Evolutionary conservation across 2,329 filamentous ascomycete species (phyloP), one percentile per base, ranked within the genome.

Genomic region (Drechslerella coelobrocha): DNA sequence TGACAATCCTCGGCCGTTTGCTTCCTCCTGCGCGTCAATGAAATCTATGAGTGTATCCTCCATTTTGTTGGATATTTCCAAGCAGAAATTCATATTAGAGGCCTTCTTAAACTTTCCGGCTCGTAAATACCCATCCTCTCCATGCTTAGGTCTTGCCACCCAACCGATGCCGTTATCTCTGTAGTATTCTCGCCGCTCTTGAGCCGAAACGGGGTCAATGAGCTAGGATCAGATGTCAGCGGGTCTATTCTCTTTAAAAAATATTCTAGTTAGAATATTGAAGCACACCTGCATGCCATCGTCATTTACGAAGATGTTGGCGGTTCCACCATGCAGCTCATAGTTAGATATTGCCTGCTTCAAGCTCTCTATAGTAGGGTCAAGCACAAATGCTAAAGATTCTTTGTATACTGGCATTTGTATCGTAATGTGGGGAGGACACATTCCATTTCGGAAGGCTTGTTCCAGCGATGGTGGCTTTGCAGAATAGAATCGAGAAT

Each of bases 71-170:
- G 84, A 86, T 57, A 88, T 79, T 74, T 83, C 84, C 66, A 90
- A 80, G 2, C 83, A 86, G 75, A 86, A 90, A 77, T 90, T 90
- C 88, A 90, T 89, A 79, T 90, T 90, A 34, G 86, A 89, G 0
- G 87, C 86, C 78, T 89, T 89, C 80, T 89, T 89, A 81, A 89
- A 89, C 76, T 88, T 88, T 61, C 87, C 87, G 31, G 80, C 81
- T 29, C 85, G 81, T n/a, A 83, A 68, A 74, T 84, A 86, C 8
- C 81, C 80, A 10, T 79, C 78, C 51, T 81, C 78, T 48, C 81
- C 81, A 26, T 84, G 80, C n/a, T 19, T 7, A 17, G 47, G 47
- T 17, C 47, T 51, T 19, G 47, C 47, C 6, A 51, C 47, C 47
- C 47, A 51, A 12, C 47, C 47, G 7, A 51, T 51, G 6, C 27